Evolutionary conservation across 2,329 filamentous ascomycete genomes (phyloP).

Genomic region (Pseudocercospora pini-densiflorae): DNA sequence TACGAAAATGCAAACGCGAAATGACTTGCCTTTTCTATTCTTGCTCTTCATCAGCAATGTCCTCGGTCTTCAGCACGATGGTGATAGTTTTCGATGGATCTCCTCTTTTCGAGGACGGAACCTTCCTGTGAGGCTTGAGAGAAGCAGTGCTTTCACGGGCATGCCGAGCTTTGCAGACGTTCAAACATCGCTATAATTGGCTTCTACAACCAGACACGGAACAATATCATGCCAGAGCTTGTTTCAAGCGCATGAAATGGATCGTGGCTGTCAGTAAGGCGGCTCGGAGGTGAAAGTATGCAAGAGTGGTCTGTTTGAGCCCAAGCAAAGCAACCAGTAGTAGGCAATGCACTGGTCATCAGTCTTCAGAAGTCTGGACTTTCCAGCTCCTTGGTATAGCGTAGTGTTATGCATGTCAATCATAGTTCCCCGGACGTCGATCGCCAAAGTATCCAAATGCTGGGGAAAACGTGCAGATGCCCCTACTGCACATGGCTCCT

Average conservation of each 20-base stretch:
- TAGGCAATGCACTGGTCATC: not conserved
- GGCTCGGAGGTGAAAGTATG: not conserved
- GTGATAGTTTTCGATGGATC: not conserved
- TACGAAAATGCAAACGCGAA: not conserved
- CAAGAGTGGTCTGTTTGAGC: not conserved
- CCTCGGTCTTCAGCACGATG: not conserved
- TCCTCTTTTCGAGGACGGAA: not conserved
- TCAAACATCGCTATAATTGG: not conserved
- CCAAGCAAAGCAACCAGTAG: not conserved
- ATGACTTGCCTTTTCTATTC: not conserved
- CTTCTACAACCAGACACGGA: not conserved
- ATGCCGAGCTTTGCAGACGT: not conserved
- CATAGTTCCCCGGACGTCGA: not conserved
- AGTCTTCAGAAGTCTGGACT: not conserved
- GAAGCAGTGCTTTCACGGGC: not conserved
- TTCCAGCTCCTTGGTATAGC: not conserved
- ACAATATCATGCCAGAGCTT: not conserved
- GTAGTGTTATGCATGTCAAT: constrained; percentile 4
- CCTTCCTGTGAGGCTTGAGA: not conserved
- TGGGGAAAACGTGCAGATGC: constrained; percentile 1
- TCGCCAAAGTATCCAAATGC: not conserved
- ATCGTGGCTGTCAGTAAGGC: not conserved
- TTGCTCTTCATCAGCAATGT: not conserved
- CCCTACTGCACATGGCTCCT: not conserved
- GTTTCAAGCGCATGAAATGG: not conserved